These are phyloP conservation scores for Raphidocelis subcapitata DNA, from an alignment of 139 green algal species.

Conservation along the genomic window DNA sequence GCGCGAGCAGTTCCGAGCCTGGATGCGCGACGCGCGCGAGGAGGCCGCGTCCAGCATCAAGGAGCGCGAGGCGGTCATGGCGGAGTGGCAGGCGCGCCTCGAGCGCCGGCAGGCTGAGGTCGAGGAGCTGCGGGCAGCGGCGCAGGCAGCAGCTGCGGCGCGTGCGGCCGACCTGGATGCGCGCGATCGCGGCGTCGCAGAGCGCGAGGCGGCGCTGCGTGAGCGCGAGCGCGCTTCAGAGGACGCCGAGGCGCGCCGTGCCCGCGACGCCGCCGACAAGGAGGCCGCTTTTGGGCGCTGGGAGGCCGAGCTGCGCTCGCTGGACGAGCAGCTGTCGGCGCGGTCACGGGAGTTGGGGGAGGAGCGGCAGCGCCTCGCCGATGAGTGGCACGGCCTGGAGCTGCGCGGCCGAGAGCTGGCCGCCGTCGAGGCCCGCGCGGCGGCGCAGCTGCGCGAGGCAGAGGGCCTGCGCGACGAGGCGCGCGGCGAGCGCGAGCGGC, in stretches of 20 bases:
- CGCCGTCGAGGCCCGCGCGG: constrained; percentile 8
- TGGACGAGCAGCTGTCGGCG: constrained; percentile 6
- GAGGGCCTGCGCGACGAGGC: constrained; percentile 23
- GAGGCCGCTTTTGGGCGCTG: constrained; percentile 15
- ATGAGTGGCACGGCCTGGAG: constrained; percentile 20
- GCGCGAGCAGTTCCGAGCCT: constrained; percentile 3
- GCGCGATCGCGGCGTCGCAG: background rate
- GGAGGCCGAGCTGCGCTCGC: constrained; percentile 23
- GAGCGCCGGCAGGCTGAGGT: constrained; percentile 17
- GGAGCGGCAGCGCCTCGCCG: constrained; percentile 12
- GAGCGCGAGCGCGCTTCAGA: constrained; percentile 4
- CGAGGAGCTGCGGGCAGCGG: constrained; percentile 11
- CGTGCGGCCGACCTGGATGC: background rate
- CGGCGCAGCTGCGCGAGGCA: constrained; percentile 16
- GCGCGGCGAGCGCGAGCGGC: constrained; percentile 4
- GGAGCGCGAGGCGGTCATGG: constrained; percentile 22
- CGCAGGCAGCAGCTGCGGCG: background rate
- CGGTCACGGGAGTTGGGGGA: constrained; percentile 14
- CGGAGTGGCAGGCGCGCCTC: constrained; percentile 15
- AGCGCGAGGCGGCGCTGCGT: constrained; percentile 6
- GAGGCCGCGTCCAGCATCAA: constrained; percentile 8
- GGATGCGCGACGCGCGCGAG: constrained; percentile 15
- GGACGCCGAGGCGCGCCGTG: background rate
- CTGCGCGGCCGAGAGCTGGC: constrained; percentile 7
- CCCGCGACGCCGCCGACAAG: constrained; percentile 10